Evolutionary conservation across 225 moss, liverwort and hornwort species (phyloP), one percentile per base, ranked within the genome.

Genomic region (Anthoceros angustus): DNA sequence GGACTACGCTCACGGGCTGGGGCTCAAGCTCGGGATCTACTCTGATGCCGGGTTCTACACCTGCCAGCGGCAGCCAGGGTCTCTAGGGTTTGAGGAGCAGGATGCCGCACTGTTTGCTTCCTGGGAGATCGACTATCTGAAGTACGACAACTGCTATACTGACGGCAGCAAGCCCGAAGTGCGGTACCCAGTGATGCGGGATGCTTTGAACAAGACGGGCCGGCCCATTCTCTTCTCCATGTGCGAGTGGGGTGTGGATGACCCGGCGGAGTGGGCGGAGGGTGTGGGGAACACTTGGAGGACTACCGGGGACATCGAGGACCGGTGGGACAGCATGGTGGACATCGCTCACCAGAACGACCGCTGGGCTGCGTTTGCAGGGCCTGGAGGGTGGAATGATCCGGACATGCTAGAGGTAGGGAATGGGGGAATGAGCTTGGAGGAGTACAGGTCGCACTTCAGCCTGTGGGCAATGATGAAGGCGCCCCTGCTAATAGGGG

Each of bases 401-500:
- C 95, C 95, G 49, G 95, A 98, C 72, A 98, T 98, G 92, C 78
- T 98, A 64, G 95, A 98, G 78, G 86, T 92, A 66, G 95, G 95
- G 55, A 98, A 98, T 63, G 88, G 95, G 43, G 92, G 95, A 62
- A 92, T 98, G 95, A 80, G 74, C 11, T 25, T 87, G 40, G 71
- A 74, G 6, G 91, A 92, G 68, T 98, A 91, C 72, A 79, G 87
- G 38, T 82, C 85, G 41, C 95, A 98, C 72, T 98, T 98, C 66
- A 92, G 95, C 69, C 70, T 98, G 40, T 98, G 95, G 95, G 82
- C 88, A 24, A 81, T 98, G 5, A 84, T 87, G 77, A 98, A 98
- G 90, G 88, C 91, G 64, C 95, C 95, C 20, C 81, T 98, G 69
- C 88, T 98, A 55, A 80, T 98, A 64, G 95, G 95, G 23, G 86